Percentiles rank a stretch among this genome's conserved stretches.
These are phyloP conservation scores for Picochlorum sp. DNA, from an alignment of 139 green algal genomes.

Conservation along the genomic window DNA sequence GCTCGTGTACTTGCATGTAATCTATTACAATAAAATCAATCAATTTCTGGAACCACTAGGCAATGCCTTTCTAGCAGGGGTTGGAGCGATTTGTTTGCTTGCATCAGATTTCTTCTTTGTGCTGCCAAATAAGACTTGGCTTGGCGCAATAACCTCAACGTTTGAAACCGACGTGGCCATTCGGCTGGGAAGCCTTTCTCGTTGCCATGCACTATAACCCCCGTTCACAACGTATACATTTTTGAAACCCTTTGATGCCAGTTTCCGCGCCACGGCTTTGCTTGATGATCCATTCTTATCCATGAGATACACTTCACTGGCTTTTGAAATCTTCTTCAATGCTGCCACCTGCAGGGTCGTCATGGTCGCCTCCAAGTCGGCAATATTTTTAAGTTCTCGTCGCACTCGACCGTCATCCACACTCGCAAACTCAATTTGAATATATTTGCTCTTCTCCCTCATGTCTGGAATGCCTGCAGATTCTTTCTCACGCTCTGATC, in stretches of 20 bases:
- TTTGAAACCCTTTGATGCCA: slow-evolving; percentile 56
- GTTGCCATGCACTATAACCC: slow-evolving; percentile 45
- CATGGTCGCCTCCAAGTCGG: slow-evolving; percentile 42
- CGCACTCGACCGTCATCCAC: slow-evolving; percentile 61
- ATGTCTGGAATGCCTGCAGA: slow-evolving; percentile 65
- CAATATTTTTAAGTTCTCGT: slow-evolving; percentile 48
- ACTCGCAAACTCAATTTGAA: slow-evolving; percentile 71
- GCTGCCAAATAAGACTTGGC: background rate
- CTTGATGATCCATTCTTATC: slow-evolving; percentile 58
- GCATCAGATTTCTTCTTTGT: background rate
- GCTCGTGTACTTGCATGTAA: background rate
- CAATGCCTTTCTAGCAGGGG: background rate
- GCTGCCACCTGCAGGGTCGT: slow-evolving; percentile 68
- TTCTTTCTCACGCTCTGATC: slow-evolving; percentile 66
- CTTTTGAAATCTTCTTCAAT: slow-evolving; percentile 56
- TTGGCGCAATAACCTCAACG: slow-evolving; percentile 30
- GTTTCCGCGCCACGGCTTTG: slow-evolving; percentile 21
- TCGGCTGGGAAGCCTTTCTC: slow-evolving; percentile 37
- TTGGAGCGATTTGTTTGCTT: background rate
- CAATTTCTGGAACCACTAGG: background rate
- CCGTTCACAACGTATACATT: slow-evolving; percentile 48
- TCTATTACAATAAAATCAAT: background rate
- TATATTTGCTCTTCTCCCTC: slow-evolving; percentile 33
- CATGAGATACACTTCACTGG: slow-evolving; percentile 62
- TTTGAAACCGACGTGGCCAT: slow-evolving; percentile 36